These are phyloP conservation scores for Termitomyces sp. DNA, from an alignment of 768 basidiomycete species.

Conservation along the genomic window DNA sequence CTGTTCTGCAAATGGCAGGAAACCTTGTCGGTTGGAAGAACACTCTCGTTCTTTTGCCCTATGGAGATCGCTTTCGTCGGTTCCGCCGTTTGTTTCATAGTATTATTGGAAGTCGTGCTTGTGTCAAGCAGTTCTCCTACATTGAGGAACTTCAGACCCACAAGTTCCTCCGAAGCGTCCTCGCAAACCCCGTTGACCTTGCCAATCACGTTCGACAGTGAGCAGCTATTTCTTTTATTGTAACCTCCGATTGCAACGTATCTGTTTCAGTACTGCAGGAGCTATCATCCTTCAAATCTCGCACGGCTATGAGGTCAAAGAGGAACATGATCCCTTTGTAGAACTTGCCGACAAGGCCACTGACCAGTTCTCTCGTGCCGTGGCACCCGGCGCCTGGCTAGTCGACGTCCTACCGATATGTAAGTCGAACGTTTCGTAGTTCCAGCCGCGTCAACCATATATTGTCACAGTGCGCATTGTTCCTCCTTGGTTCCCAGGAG, in stretches of 20 bases:
- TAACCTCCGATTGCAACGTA: no score
- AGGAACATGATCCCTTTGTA: constrained; percentile 43
- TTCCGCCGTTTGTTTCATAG: no score
- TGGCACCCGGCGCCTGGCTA: neutral
- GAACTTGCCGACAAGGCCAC: constrained; percentile 25
- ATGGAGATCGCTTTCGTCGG: no score
- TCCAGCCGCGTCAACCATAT: neutral
- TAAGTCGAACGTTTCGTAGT: no score
- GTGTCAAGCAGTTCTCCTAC: constrained; percentile 36
- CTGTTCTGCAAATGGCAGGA: constrained; percentile 39
- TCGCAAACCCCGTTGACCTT: constrained; percentile 40
- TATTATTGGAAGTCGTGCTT: no score
- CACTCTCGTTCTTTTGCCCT: no score
- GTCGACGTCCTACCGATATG: neutral
- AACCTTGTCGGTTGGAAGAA: no score
- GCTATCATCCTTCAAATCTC: constrained; percentile 45
- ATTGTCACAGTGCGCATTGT: constrained; percentile 40
- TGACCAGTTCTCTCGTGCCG: neutral
- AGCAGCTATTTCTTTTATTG: constrained; percentile 3
- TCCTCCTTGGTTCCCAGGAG: constrained; percentile 60
- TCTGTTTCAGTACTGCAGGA: constrained; percentile 34
- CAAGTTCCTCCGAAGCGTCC: constrained; percentile 38
- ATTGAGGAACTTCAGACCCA: constrained; percentile 39
- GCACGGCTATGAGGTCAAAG: constrained; percentile 49
- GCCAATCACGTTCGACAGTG: constrained; percentile 41